These are phyloP conservation scores for Coffea canephora DNA, from an alignment of 257 asterid genomes.

Conservation along the genomic window DNA sequence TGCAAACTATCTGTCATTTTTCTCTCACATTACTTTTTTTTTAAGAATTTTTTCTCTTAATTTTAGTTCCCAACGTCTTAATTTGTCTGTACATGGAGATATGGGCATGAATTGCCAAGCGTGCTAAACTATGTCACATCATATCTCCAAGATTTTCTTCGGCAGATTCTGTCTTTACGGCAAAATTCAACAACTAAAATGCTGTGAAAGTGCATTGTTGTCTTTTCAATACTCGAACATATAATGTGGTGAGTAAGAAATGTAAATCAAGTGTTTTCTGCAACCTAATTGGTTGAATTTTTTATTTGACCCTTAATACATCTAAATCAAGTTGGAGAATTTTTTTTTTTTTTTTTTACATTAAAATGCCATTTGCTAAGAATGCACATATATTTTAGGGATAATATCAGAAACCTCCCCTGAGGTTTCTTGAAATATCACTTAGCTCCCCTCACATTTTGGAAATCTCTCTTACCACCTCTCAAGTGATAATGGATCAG, in stretches of 20 bases:
- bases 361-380: no score
- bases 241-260: background rate
- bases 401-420: no score
- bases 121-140: background rate
- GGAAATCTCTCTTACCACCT: no score
- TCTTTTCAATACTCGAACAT: background rate
- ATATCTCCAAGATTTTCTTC: constrained; percentile 8
- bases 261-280: background rate
- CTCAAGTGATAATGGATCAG: no score
- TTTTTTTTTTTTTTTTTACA: no score
- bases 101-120: background rate
- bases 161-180: background rate
- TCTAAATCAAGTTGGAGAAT: no score
- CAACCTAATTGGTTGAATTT: background rate
- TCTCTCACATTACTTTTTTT: background rate
- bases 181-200: background rate
- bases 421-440: no score
- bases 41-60: background rate
- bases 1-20: background rate
- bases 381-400: no score
- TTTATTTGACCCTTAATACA: no score
- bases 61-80: background rate
- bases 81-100: background rate
- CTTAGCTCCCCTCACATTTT: no score
- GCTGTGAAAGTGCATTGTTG: background rate